phyloP scores from a whole-genome alignment of 2,329 filamentous ascomycete genomes.

The Chaetomium globosum region DNA sequence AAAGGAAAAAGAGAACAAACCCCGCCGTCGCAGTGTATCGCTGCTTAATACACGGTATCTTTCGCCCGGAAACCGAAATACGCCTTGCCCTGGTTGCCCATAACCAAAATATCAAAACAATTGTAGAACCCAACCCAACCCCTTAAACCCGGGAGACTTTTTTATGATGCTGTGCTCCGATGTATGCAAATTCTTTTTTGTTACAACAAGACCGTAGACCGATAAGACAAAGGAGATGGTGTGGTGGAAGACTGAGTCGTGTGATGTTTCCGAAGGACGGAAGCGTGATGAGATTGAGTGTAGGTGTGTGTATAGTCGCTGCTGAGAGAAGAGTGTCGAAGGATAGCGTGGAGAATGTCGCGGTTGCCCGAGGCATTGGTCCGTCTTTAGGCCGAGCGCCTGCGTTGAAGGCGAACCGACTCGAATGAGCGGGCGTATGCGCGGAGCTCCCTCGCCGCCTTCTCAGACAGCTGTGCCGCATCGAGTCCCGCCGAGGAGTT shows the following conservation, averaged over 20 bases:
- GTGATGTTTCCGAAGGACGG: slow-evolving; percentile 28
- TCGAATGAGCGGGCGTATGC: slow-evolving; percentile 90
- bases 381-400: slow-evolving; percentile 56
- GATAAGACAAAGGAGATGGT: slow-evolving; percentile 35
- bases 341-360: slow-evolving; percentile 25
- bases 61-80: slow-evolving; percentile 14
- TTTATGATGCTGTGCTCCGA: slow-evolving; percentile 41
- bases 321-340: slow-evolving; percentile 10
- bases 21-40: slow-evolving; percentile 24
- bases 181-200: slow-evolving; percentile 38
- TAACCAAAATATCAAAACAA: slow-evolving; percentile 12
- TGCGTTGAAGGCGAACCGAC: slow-evolving; percentile 66
- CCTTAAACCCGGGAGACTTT: slow-evolving; percentile 33
- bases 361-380: slow-evolving; percentile 26
- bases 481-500: slow-evolving; percentile 57
- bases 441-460: slow-evolving; percentile 76
- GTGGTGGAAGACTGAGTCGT: slow-evolving; percentile 29
- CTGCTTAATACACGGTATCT: slow-evolving; percentile 26
- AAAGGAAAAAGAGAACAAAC: slow-evolving; percentile 23
- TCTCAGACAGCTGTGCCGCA: slow-evolving; percentile 66
- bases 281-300: slow-evolving; percentile 33
- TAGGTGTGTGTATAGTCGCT: slow-evolving; percentile 33
- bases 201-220: slow-evolving; percentile 35
- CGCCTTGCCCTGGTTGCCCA: slow-evolving; percentile 14
- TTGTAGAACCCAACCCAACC: slow-evolving; percentile 24